Conservation (phyloP, 768 basidiomycete species). For the Scleroderma citrinum region DNA sequence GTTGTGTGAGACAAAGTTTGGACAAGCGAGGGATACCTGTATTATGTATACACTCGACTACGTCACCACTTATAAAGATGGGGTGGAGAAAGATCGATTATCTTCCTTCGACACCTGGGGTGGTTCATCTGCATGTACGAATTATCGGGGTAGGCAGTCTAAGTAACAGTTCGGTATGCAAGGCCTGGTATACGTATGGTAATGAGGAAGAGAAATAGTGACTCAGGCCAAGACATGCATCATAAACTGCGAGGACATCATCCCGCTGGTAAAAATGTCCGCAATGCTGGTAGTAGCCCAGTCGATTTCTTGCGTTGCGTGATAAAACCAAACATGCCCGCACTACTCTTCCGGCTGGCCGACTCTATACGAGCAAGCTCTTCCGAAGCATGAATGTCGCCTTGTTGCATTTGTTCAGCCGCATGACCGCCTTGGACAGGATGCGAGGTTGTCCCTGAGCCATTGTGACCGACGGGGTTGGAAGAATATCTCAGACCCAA, state of each 20-base stretch:
- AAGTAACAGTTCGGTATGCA: not conserved
- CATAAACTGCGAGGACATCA: constrained; percentile 7
- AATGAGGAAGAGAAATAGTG: not conserved
- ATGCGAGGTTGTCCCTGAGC: constrained; percentile 12
- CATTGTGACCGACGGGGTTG: constrained; percentile 44
- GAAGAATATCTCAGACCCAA: constrained; percentile 26
- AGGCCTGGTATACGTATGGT: not conserved
- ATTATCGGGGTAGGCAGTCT: constrained; percentile 1
- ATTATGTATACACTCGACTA: not conserved
- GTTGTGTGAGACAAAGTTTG: constrained; percentile 1
- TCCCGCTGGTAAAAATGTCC: constrained; percentile 17
- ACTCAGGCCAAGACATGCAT: not conserved
- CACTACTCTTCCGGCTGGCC: constrained; percentile 44
- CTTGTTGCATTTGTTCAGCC: constrained; percentile 23
- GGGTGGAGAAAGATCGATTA: too few species aligned
- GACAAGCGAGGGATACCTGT: not conserved
- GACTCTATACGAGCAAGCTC: constrained; percentile 69
- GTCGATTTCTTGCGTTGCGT: constrained; percentile 24
- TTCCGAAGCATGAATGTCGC: constrained; percentile 66
- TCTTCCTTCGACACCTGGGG: not conserved
- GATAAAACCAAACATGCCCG: constrained; percentile 30
- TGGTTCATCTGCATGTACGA: not conserved
- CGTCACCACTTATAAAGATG: not conserved
- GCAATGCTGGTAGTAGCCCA: constrained; percentile 16
- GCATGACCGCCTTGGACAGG: constrained; percentile 14